Base-by-base conservation (phyloP, 2,329 filamentous ascomycete genomes). In the Lasiodiplodia hormozganensis region DNA sequence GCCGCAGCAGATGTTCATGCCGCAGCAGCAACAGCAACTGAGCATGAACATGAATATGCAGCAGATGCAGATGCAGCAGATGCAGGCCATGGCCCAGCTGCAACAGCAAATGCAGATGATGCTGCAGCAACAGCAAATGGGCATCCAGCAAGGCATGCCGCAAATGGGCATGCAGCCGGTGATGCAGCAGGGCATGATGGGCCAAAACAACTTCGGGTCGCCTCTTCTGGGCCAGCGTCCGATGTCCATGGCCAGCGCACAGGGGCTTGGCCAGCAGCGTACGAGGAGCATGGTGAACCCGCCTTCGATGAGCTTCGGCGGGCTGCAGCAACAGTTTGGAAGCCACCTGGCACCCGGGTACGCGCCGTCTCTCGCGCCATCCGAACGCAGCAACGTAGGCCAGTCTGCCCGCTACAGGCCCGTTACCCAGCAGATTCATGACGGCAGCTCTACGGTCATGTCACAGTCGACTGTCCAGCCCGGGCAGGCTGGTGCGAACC, bases 301-400 rank as follows among this genome's bases (percentile, higher is more conserved):
- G 4, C 52, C 67, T 47, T 49, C 93, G 0, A 93, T 96, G 88
- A 96, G 92, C 80, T 93, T 96, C 90, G 87, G 96, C 70, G 90
- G 92, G 73, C 90, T 91, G 43, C 74, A 71, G 53, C 62, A 60
- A 16, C 77, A 23, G 75, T 78, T 18, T 21, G 65, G 65, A 14
- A 60, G 28, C 18, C 57, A 68, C 21, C 51, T 64, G 11, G 18
- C 23, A n/a, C 23, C 70, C 64, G 89, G 88, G 10, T 98, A 98
- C 80, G 87, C 94, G 0, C 89, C 94, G 0, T 98, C 95, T 0
- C 97, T 99, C 72, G 95, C 96, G 2, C 96, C 96, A 1, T 97
- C 93, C 5, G 96, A 98, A 82, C 91, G 96, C 70, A 98, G 94
- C 84, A 98, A 96, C 78, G 84, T 97, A 70, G 96, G 96, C 18